Percentiles rank a stretch among this genome's conserved stretches.
Conservation (phyloP, 2,329 filamentous ascomycete species). For the Byssoonygena ceratinophila region DNA sequence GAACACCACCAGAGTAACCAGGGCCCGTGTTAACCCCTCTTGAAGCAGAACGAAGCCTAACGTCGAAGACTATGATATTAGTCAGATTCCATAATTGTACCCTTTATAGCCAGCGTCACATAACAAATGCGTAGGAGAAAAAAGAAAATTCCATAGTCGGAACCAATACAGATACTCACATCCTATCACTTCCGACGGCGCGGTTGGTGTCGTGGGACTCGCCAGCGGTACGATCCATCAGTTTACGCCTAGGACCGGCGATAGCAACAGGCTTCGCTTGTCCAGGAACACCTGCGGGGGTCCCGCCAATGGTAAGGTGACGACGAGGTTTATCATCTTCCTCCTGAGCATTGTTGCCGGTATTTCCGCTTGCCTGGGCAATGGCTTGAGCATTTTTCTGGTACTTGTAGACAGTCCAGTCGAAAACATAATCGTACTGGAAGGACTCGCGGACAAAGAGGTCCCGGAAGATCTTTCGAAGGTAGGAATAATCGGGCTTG, state of each 20-base stretch:
- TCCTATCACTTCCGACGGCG: conserved; percentile 76
- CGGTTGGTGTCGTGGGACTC: conserved; percentile 64
- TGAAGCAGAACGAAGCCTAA: conserved; percentile 75
- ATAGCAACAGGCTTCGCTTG: conserved; percentile 59
- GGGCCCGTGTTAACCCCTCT: conserved; percentile 51
- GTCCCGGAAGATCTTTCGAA: conserved; percentile 99
- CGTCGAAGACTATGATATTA: conserved; percentile 74
- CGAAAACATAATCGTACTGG: conserved; percentile 99
- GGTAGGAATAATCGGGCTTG: conserved; percentile 99
- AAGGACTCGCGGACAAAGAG: conserved; percentile 97
- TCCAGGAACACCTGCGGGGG: conserved; percentile 45
- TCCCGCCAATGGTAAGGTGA: conserved; percentile 55
- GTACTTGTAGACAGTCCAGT: conserved; percentile 99
- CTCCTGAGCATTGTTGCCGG: conserved; percentile 51
- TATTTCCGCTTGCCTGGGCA: conserved; percentile 63
- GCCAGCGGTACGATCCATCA: conserved; percentile 56
- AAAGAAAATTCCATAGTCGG: conserved; percentile 74
- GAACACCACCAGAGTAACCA: conserved; percentile 33
- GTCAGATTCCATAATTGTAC: conserved; percentile 62
- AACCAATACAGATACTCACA: conserved; percentile 79
- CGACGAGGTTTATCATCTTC: conserved; percentile 66
- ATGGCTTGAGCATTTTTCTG: conserved; percentile 98
- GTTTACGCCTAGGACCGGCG: conserved; percentile 69
- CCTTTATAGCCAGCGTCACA: conserved; percentile 66
- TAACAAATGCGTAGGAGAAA: conserved; percentile 75